Evolutionary conservation across 768 basidiomycete species (phyloP).

Genomic region (Suillus sp.): DNA sequence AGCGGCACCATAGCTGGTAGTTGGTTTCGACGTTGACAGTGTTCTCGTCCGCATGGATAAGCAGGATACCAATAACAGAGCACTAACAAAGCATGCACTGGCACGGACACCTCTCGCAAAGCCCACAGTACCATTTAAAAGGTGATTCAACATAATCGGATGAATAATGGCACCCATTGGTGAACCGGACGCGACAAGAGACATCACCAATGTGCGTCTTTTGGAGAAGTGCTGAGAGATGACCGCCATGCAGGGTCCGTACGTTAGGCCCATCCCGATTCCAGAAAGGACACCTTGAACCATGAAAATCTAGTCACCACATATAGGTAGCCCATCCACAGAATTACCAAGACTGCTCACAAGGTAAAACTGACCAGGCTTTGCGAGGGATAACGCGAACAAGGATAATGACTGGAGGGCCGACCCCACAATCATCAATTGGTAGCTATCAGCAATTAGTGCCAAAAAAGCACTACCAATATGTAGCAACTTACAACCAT

Average conservation of each 20-base stretch:
- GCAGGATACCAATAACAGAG: constrained; percentile 40
- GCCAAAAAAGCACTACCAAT: not conserved
- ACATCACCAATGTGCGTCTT: constrained; percentile 45
- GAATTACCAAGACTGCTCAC: constrained; percentile 19
- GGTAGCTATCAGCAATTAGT: constrained; percentile 11
- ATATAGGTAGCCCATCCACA: not conserved
- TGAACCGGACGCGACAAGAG: constrained; percentile 48
- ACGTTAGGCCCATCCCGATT: constrained; percentile 45
- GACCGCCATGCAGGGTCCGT: constrained; percentile 44
- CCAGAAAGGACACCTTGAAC: constrained; percentile 46
- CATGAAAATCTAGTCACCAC: constrained; percentile 40
- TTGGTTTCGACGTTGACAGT: constrained; percentile 22
- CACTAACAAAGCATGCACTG: constrained; percentile 42
- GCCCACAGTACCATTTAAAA: constrained; percentile 44
- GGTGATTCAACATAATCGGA: constrained; percentile 62
- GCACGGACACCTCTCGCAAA: constrained; percentile 43
- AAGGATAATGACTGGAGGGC: constrained; percentile 24
- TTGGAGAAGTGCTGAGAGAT: constrained; percentile 48
- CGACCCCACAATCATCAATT: constrained; percentile 19
- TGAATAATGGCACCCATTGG: constrained; percentile 59
- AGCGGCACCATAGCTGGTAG: constrained; percentile 21
- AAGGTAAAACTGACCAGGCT: constrained; percentile 40
- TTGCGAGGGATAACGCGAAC: constrained; percentile 44
- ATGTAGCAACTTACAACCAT: constrained; percentile 24
- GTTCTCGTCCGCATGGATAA: constrained; percentile 38